Conservation (phyloP, 2,329 filamentous ascomycete species). For the Elsinoe batatas region DNA sequence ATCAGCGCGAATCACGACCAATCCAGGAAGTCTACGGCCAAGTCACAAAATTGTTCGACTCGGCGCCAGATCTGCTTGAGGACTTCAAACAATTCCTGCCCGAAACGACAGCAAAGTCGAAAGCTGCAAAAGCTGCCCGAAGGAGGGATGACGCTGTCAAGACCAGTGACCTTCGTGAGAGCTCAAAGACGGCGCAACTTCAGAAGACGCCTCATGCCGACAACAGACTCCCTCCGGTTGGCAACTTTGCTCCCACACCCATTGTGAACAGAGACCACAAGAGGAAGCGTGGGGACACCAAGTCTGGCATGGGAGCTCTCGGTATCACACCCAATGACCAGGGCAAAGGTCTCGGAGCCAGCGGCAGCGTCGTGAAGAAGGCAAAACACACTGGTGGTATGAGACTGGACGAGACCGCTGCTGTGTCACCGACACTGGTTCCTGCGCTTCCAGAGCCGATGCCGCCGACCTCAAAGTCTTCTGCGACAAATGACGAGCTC, state of each 20-base stretch:
- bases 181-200: slow-evolving; percentile 30
- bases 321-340: not conserved
- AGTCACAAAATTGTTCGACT: slow-evolving; percentile 87
- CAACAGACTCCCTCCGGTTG: slow-evolving; percentile 69
- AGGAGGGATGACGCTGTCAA: slow-evolving; percentile 55
- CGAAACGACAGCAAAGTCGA: slow-evolving; percentile 67
- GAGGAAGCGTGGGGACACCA: slow-evolving; percentile 19
- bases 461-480: slow-evolving; percentile 60
- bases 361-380: slow-evolving; percentile 34
- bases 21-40: slow-evolving; percentile 98
- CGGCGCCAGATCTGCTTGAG: slow-evolving; percentile 86
- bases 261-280: slow-evolving; percentile 85
- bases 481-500: slow-evolving; percentile 75
- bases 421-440: slow-evolving; percentile 76
- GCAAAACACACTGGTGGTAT: slow-evolving; percentile 61
- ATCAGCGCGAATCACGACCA: slow-evolving; percentile 93
- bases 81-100: slow-evolving; percentile 98
- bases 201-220: slow-evolving; percentile 41
- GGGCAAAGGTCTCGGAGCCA: slow-evolving; percentile 3
- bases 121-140: slow-evolving; percentile 48
- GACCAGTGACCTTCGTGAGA: slow-evolving; percentile 52
- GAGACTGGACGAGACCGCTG: slow-evolving; percentile 47
- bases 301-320: slow-evolving; percentile 6
- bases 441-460: slow-evolving; percentile 82
- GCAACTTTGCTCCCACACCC: slow-evolving; percentile 79